These are phyloP conservation scores for Dryadomyces sulphureus DNA, from an alignment of 2,329 filamentous ascomycete genomes.

Conservation along the genomic window DNA sequence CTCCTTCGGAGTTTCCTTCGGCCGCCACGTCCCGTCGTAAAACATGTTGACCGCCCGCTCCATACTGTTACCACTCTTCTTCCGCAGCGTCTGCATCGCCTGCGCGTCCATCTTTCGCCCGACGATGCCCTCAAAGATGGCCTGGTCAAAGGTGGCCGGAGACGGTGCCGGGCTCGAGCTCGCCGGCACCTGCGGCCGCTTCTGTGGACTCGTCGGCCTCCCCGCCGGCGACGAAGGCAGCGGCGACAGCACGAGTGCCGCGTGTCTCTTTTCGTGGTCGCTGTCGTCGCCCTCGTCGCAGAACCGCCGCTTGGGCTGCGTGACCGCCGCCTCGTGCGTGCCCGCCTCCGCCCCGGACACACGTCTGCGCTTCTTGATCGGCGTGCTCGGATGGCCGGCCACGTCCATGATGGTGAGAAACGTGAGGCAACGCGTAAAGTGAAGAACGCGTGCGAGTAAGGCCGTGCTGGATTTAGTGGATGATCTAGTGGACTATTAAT, in stretches of 20 bases:
- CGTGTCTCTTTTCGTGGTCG: conserved; percentile 14
- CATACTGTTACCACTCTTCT: conserved; percentile 40
- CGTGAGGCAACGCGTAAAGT: not conserved
- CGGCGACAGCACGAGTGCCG: not conserved
- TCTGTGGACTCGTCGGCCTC: not conserved
- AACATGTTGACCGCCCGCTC: conserved; percentile 55
- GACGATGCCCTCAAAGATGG: conserved; percentile 43
- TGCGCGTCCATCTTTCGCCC: conserved; percentile 38
- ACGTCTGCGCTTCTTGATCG: conserved; percentile 20
- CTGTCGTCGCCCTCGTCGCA: conserved; percentile 14
- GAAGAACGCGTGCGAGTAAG: too few species aligned
- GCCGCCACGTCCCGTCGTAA: conserved; percentile 48
- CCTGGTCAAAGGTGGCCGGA: conserved; percentile 35
- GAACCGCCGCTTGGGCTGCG: conserved; percentile 31
- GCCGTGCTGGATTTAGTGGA: conserved; percentile 1
- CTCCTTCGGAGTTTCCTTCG: too few species aligned
- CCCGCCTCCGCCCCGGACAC: not conserved
- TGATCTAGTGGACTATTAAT: not conserved
- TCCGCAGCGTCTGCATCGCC: conserved; percentile 33
- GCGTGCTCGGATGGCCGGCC: conserved; percentile 19
- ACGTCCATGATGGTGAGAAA: conserved; percentile 20
- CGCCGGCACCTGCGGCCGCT: not conserved
- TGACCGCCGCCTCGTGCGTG: conserved; percentile 9
- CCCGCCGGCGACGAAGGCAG: not conserved
- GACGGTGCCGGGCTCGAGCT: not conserved